Evolutionary conservation across 495 filamentous ascomycete genomes (phyloP), one percentile per base, ranked within the genome.

Genomic region (Penicillium macrosclerotiorum): DNA sequence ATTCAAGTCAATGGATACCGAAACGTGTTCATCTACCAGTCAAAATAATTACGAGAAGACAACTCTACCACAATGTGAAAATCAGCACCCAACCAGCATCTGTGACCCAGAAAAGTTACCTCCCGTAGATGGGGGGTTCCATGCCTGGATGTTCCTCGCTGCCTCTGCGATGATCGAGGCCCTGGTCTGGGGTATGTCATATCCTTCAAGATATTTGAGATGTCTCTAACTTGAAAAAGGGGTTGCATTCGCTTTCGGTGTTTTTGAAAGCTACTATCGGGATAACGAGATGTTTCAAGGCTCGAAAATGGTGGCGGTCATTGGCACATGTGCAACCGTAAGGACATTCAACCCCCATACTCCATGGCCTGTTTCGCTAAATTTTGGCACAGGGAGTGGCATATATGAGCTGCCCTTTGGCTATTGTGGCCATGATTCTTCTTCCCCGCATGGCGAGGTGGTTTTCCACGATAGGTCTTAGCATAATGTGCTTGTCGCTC

Each of bases 301-400:
- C 47, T 73, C 35, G 71, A 57, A 12, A 73, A 59, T 27, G 51
- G 55, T 62, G 22, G 68, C 58, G 0, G 73, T 79, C 6, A 69
- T 72, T 5, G 82, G 63, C 2, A 73, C 66, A 47, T 83, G 79
- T 47, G 81, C 67, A 8, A 65, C 66, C 13, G 68, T 70, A 46
- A 59, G 37, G 52, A 5, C 16, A 36, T 42, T 43, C 9, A 32
- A 30, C 17, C 5, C 7, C 5, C 13, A 16, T 17, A 2, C 6
- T 5, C 8, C 8, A 4, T 5, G 4, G 16, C 2, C 8, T 7
- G 8, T 9, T 6, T 30, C 14, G n/a, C n/a, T 42, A 51, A 46
- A 54, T 12, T 2, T 12, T 27, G 8, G 1, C 22, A 16, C 9
- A 61, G 55, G 59, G 59, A 6, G 45, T 59, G 9, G 57, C 59